A percentile compares a stretch with the other conserved stretches of the same genome.
Evolutionary conservation across 306 rosid species (phyloP).

Genomic region (Luffa acutangula): DNA sequence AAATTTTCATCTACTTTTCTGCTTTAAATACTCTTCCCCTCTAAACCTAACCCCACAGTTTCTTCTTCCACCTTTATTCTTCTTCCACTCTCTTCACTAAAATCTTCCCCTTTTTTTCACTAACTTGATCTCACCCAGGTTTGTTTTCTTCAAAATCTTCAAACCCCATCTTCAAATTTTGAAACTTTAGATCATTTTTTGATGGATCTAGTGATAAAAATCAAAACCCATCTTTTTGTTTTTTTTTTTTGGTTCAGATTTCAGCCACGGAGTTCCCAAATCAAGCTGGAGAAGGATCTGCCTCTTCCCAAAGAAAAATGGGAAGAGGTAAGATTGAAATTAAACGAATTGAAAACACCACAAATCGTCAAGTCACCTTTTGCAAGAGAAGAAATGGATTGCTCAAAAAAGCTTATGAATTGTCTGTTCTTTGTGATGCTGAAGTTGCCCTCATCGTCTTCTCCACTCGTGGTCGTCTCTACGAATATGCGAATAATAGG

Average conservation of each 20-base stretch:
- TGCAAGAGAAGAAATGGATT: slow-evolving; percentile 83
- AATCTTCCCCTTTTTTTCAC: neutral
- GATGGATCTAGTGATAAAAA: neutral
- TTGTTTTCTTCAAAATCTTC: neutral
- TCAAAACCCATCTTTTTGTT: neutral
- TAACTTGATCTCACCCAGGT: neutral
- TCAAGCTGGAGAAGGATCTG: slow-evolving; percentile 37
- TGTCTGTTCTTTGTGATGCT: slow-evolving; percentile 85
- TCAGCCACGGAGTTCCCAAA: slow-evolving; percentile 43
- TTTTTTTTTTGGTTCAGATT: neutral
- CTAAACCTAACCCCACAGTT: neutral
- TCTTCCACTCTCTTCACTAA: neutral
- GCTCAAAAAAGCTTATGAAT: slow-evolving; percentile 82
- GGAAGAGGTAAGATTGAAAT: slow-evolving; percentile 93
- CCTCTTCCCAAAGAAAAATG: slow-evolving; percentile 53
- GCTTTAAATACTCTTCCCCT: neutral
- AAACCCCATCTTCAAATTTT: neutral
- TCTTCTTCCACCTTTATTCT: neutral
- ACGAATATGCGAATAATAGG: slow-evolving; percentile 93
- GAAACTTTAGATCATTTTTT: neutral
- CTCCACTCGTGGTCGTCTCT: slow-evolving; percentile 84
- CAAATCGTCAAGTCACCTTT: slow-evolving; percentile 82
- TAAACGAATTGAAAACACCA: slow-evolving; percentile 81
- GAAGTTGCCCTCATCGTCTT: slow-evolving; percentile 92
- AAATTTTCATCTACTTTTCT: neutral